A percentile compares a stretch with the other conserved stretches of the same genome.
phyloP scores from a whole-genome alignment of 2,329 filamentous ascomycete genomes.

The Plectosphaerella plurivora region DNA sequence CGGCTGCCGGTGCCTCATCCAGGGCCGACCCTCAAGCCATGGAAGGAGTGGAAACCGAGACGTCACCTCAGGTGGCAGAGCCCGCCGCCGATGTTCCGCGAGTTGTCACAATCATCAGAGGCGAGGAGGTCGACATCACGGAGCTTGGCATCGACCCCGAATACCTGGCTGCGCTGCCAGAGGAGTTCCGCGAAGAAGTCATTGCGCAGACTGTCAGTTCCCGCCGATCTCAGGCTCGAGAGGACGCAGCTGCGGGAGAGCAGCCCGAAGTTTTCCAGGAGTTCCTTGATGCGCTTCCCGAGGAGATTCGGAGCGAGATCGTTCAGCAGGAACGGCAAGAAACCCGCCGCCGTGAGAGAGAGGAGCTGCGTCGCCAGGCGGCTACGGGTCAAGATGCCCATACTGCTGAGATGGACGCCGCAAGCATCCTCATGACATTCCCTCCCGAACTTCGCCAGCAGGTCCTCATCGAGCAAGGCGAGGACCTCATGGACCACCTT shows the following conservation, averaged over 20 bases:
- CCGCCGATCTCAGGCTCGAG: slow-evolving; percentile 70
- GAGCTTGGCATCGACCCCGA: slow-evolving; percentile 90
- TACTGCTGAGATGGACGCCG: slow-evolving; percentile 79
- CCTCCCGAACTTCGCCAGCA: slow-evolving; percentile 80
- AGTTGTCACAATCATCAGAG: slow-evolving; percentile 78
- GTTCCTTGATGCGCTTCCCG: slow-evolving; percentile 87
- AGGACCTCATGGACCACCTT: slow-evolving; percentile 77
- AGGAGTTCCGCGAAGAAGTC: slow-evolving; percentile 93
- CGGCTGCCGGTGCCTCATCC: neutral
- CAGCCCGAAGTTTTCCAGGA: slow-evolving; percentile 85
- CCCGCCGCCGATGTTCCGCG: slow-evolving; percentile 39
- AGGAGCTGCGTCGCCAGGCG: slow-evolving; percentile 68
- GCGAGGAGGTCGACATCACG: slow-evolving; percentile 87
- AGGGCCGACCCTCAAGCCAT: slow-evolving; percentile 45
- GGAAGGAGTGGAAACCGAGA: slow-evolving; percentile 69
- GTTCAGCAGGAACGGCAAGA: slow-evolving; percentile 87
- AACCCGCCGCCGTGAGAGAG: slow-evolving; percentile 80
- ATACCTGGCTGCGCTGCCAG: slow-evolving; percentile 94
- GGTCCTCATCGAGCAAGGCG: slow-evolving; percentile 86
- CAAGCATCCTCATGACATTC: slow-evolving; percentile 87
- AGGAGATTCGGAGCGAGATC: slow-evolving; percentile 85
- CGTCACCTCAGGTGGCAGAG: slow-evolving; percentile 3
- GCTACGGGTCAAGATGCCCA: slow-evolving; percentile 45
- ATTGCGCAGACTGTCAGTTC: slow-evolving; percentile 86
- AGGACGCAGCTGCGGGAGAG: slow-evolving; percentile 65